Evolutionary conservation across 208 protist genomes (phyloP).

Genomic region (Leishmania guyanensis): DNA sequence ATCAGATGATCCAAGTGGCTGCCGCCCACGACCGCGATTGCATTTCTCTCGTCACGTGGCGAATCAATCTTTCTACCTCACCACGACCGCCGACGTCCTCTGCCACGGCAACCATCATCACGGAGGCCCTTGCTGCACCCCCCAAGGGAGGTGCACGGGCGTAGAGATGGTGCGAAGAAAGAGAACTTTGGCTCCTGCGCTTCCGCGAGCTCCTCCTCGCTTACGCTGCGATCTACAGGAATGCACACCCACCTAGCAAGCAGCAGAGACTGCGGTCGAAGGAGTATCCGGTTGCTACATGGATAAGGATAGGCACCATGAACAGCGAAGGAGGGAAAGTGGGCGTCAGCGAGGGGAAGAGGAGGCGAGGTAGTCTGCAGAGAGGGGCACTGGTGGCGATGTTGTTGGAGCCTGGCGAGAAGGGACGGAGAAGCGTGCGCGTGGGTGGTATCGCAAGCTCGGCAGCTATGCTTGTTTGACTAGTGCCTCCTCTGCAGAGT

Average conservation of each 20-base stretch:
- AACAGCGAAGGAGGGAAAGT: neutral
- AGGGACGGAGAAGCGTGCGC: neutral
- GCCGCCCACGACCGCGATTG: conserved; percentile 46
- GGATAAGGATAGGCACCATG: neutral
- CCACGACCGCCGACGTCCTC: neutral
- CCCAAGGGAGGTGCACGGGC: neutral
- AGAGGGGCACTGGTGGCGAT: neutral
- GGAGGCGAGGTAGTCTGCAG: neutral
- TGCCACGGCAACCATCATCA: neutral
- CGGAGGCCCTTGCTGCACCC: neutral
- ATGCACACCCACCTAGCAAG: neutral
- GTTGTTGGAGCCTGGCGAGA: neutral
- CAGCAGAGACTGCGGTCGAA: neutral
- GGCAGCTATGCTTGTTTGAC: neutral
- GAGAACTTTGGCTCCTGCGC: neutral
- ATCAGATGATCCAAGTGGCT: conserved; percentile 37
- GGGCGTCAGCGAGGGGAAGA: neutral
- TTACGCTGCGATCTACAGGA: neutral
- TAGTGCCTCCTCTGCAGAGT: neutral
- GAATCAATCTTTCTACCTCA: neutral
- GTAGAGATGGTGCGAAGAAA: neutral
- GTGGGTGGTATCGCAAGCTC: neutral
- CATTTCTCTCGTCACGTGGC: conserved; percentile 56
- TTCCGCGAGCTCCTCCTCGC: neutral
- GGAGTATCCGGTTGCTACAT: neutral